Evolutionary conservation across 441 rosid species (phyloP).

Genomic region (Dalechampia spathulata): DNA sequence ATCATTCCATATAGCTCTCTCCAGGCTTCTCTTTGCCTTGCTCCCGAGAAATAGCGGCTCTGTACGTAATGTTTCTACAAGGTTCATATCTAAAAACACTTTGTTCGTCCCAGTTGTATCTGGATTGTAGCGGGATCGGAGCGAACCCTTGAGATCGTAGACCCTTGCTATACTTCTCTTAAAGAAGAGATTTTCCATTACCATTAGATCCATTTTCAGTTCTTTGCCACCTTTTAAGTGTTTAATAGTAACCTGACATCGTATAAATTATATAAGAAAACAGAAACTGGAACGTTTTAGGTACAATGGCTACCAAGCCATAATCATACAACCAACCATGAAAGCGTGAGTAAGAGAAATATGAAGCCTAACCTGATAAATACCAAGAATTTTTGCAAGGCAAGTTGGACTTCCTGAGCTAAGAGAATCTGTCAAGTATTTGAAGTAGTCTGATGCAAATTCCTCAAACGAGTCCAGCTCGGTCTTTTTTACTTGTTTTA

Average conservation of each 20-base stretch:
- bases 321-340: no score
- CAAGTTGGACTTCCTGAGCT: constrained; percentile 81
- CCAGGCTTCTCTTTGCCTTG: constrained; percentile 83
- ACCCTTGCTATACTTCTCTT: constrained; percentile 59
- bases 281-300: not conserved
- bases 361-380: constrained; percentile 72
- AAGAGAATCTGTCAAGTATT: constrained; percentile 64
- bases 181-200: constrained; percentile 94
- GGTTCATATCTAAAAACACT: constrained; percentile 79
- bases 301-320: not conserved
- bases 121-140: constrained; percentile 67
- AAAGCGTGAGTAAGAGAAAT: no score
- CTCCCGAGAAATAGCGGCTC: constrained; percentile 93
- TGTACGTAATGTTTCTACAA: constrained; percentile 62
- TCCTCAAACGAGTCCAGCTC: constrained; percentile 87
- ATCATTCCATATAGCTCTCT: constrained; percentile 95
- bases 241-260: constrained; percentile 62
- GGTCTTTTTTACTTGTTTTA: constrained; percentile 78
- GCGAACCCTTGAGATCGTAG: constrained; percentile 90
- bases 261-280: constrained; percentile 16
- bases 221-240: constrained; percentile 79
- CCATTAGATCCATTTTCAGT: constrained; percentile 85
- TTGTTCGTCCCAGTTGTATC: constrained; percentile 67
- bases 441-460: constrained; percentile 77
- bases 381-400: constrained; percentile 92